These are phyloP conservation scores for Trichosanthes cucumerina DNA, from an alignment of 306 rosid species.

Conservation along the genomic window DNA sequence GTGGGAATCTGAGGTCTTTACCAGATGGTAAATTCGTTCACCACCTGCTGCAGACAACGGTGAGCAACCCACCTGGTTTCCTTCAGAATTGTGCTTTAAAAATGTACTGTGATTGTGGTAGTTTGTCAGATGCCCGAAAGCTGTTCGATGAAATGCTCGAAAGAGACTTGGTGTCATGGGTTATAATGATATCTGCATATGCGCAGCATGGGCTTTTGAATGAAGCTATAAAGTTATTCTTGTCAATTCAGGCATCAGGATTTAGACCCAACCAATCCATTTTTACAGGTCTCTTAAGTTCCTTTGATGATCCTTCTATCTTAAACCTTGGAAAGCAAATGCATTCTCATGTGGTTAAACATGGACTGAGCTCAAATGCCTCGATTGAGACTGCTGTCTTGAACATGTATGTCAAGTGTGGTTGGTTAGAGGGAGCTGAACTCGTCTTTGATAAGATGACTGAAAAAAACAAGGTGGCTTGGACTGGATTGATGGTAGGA, in stretches of 20 bases:
- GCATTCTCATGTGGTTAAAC: conserved; percentile 38
- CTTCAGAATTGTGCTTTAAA: conserved; percentile 31
- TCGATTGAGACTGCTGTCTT: conserved; percentile 26
- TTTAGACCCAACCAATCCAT: conserved; percentile 29
- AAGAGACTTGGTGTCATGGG: conserved; percentile 34
- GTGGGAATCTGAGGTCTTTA: conserved; percentile 29
- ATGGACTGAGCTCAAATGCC: conserved; percentile 22
- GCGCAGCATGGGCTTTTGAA: conserved; percentile 23
- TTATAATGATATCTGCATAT: conserved; percentile 33
- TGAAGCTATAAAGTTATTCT: conserved; percentile 29
- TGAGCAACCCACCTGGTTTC: conserved; percentile 20
- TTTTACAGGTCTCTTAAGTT: conserved; percentile 28
- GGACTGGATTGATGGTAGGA: conserved; percentile 58
- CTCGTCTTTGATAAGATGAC: conserved; percentile 32
- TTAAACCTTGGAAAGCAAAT: conserved; percentile 35
- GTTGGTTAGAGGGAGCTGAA: conserved; percentile 40
- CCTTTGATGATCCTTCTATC: conserved; percentile 21
- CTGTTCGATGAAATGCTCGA: conserved; percentile 39
- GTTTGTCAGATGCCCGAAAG: conserved; percentile 31
- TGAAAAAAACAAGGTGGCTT: conserved; percentile 35
- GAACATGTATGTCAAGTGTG: conserved; percentile 55
- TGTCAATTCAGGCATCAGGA: conserved; percentile 28
- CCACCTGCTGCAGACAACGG: conserved; percentile 20
- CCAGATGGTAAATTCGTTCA: conserved; percentile 34
- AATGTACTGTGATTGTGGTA: conserved; percentile 45